phyloP scores from a whole-genome alignment of 1,139 yeast genomes.

The Suhomyces wounanorum region DNA sequence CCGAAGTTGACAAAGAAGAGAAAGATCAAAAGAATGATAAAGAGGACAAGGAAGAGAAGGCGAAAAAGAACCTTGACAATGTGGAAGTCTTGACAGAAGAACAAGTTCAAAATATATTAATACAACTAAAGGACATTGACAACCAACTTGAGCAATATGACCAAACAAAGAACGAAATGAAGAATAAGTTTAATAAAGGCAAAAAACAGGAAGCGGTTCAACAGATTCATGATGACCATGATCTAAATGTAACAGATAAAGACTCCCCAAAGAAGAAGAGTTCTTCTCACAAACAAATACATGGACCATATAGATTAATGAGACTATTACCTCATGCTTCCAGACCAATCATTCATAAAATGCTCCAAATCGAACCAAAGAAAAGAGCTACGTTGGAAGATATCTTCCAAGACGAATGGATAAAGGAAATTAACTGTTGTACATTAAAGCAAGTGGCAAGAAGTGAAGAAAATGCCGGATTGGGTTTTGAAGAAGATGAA shows the following conservation, averaged over 20 bases:
- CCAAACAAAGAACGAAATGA: slow-evolving; percentile 37
- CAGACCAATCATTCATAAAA: slow-evolving; percentile 71
- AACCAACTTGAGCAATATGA: slow-evolving; percentile 42
- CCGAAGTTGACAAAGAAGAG: background rate
- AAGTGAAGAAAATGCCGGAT: slow-evolving; percentile 27
- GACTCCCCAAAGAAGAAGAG: slow-evolving; percentile 29
- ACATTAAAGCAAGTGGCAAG: slow-evolving; percentile 33
- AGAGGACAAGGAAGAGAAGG: slow-evolving; percentile 12
- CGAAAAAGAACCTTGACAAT: slow-evolving; percentile 17
- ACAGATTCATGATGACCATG: background rate
- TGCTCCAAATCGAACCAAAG: slow-evolving; percentile 70
- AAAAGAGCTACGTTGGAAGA: slow-evolving; percentile 72
- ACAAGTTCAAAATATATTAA: slow-evolving; percentile 34
- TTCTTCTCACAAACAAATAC: slow-evolving; percentile 45
- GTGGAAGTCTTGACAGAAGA: slow-evolving; percentile 38
- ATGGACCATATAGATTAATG: slow-evolving; percentile 88
- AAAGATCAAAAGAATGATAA: slow-evolving; percentile 14
- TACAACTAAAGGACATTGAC: slow-evolving; percentile 41
- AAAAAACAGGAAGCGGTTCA: slow-evolving; percentile 13
- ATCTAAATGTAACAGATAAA: slow-evolving; percentile 7
- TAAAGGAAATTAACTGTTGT: slow-evolving; percentile 55
- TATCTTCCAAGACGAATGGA: slow-evolving; percentile 72
- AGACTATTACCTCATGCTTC: slow-evolving; percentile 86
- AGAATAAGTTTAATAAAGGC: slow-evolving; percentile 31
- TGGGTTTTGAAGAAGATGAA: slow-evolving; percentile 41